phyloP scores from a whole-genome alignment of 2,329 filamentous ascomycete genomes.

The Aureobasidium sp. region DNA sequence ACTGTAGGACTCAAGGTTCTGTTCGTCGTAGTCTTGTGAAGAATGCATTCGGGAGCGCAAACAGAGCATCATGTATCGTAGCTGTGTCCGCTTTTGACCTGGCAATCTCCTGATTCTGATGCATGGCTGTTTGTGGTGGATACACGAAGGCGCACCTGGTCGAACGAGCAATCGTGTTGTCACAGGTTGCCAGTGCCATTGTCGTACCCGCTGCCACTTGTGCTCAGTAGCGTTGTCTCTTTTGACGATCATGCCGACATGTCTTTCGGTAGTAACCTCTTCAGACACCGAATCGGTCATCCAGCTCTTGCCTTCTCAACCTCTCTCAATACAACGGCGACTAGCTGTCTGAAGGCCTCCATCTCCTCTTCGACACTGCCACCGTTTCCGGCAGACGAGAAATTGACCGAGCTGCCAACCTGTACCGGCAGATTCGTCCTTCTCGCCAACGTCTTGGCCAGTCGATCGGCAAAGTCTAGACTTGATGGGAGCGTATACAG shows the following conservation, averaged over 20 bases:
- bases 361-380: conserved; percentile 89
- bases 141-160: not conserved
- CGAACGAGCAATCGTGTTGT: not conserved
- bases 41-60: not conserved
- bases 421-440: conserved; percentile 70
- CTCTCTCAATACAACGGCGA: conserved; percentile 56
- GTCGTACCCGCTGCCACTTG: not conserved
- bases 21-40: not conserved
- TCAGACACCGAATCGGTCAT: not conserved
- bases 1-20: no score
- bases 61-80: not conserved
- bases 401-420: conserved; percentile 77
- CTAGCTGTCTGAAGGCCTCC: conserved; percentile 69
- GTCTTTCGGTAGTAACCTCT: not conserved
- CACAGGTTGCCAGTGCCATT: not conserved
- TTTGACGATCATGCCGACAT: not conserved
- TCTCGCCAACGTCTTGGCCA: conserved; percentile 75
- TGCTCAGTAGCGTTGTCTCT: not conserved
- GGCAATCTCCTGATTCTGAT: not conserved
- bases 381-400: conserved; percentile 63
- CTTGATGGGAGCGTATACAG: conserved; percentile 68
- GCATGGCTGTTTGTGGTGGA: not conserved
- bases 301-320: conserved; percentile 6
- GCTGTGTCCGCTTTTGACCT: not conserved
- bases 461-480: conserved; percentile 74